These are phyloP conservation scores for Dendrobium officinale DNA, from an alignment of 106 monocot species.

Conservation along the genomic window DNA sequence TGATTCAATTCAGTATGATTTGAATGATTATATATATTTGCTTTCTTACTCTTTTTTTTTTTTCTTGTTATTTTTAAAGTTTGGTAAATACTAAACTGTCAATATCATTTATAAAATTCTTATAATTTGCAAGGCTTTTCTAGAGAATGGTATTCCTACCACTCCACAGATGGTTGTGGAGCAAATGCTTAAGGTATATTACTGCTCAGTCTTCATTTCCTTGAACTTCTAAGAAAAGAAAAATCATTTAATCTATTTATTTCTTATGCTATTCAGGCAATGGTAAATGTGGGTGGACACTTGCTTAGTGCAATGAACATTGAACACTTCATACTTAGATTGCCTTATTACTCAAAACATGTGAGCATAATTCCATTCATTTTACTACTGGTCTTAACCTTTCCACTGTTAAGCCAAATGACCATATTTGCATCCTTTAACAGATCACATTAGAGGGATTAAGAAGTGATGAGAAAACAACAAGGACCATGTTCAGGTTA, in stretches of 20 bases:
- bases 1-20: not conserved
- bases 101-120: not conserved
- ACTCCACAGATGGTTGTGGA: constrained; percentile 78
- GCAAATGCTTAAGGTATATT: constrained; percentile 70
- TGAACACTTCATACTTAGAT: constrained; percentile 85
- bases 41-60: too few species aligned
- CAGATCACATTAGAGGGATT: constrained; percentile 45
- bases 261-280: constrained; percentile 50
- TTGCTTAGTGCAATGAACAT: constrained; percentile 78
- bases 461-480: constrained; percentile 38
- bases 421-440: not conserved
- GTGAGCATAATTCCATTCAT: constrained; percentile 23
- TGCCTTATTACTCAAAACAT: constrained; percentile 60
- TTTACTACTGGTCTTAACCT: not conserved
- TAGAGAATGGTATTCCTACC: constrained; percentile 75
- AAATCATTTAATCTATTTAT: not conserved
- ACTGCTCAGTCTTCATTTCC: not conserved
- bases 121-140: constrained; percentile 49
- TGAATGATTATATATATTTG: not conserved
- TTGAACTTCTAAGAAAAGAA: not conserved
- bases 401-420: not conserved
- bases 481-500: constrained; percentile 50
- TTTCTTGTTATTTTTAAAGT: not conserved
- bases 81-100: not conserved
- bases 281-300: constrained; percentile 85